Evolutionary conservation across 2,329 filamentous ascomycete species (phyloP).

Genomic region (Aspergillus pseudoterreus): DNA sequence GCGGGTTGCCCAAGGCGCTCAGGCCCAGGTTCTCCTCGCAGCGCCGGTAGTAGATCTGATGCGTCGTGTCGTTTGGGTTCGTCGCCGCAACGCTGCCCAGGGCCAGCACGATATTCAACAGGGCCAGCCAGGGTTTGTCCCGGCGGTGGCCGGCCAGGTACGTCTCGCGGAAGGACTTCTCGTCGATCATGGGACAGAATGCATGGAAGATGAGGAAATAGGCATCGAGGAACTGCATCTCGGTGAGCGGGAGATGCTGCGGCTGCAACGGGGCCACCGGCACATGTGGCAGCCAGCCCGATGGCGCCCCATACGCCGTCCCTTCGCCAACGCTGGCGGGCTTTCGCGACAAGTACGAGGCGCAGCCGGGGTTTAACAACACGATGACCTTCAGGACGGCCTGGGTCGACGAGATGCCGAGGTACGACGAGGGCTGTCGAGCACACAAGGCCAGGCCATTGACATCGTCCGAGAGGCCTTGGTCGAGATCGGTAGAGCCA

Average conservation of each 20-base stretch:
- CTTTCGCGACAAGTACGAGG: conserved; percentile 45
- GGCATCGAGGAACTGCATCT: conserved; percentile 65
- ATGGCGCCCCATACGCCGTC: conserved; percentile 12
- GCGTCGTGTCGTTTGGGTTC: conserved; percentile 59
- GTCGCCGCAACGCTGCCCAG: conserved; percentile 68
- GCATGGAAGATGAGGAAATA: conserved; percentile 72
- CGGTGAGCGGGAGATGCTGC: conserved; percentile 55
- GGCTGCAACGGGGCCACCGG: background rate
- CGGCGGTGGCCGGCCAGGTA: conserved; percentile 60
- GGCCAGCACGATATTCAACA: conserved; percentile 73
- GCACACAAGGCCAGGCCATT: conserved; percentile 63
- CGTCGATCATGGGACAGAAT: conserved; percentile 70
- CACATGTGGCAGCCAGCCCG: conserved; percentile 20
- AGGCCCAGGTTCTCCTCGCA: conserved; percentile 66
- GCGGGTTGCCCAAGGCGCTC: conserved; percentile 65
- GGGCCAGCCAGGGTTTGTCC: conserved; percentile 66
- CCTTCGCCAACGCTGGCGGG: conserved; percentile 16
- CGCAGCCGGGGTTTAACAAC: conserved; percentile 50
- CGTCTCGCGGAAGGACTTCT: conserved; percentile 65
- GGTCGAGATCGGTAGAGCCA: conserved; percentile 53
- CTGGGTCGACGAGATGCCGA: conserved; percentile 72
- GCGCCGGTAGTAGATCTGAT: conserved; percentile 66
- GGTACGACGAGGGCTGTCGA: conserved; percentile 61
- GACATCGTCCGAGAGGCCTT: conserved; percentile 66
- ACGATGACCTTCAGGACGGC: conserved; percentile 69